Evolutionary conservation across 768 basidiomycete genomes (phyloP), one percentile per base, ranked within the genome.

Genomic region (Tephrocybe sp.): DNA sequence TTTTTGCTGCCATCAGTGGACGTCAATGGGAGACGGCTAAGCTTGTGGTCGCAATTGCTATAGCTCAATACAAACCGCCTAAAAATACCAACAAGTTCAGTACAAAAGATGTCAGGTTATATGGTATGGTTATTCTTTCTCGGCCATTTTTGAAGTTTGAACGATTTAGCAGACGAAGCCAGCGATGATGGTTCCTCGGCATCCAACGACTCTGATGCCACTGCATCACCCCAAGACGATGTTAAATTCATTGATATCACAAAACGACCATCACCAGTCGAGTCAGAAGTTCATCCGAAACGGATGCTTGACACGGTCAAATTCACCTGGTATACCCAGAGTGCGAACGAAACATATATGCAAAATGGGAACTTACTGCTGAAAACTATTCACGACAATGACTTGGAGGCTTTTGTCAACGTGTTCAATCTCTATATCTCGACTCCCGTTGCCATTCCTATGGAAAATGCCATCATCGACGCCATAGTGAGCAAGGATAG

Each of bases 21-120:
- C 71, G 79, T 7, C 74, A 70, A 17, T 86, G 83, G 83, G 68
- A 73, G 4, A 80, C 82, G 0, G 83, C 81, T 0, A 76, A 74
- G n/a, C 65, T 84, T 5, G 72, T 86, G n/a, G 59, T 85, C 20
- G 77, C 79, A 1, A 83, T 84, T 53, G 74, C 80, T 4, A 65
- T 66, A 1, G 77, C 82, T 10, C 84, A 86, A 60, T 80, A 80
- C 53, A 68, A 75, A 17, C 65, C 73, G 3, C 61, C 69, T 0
- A 67, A 75, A 7, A 58, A 70, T 3, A 56, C 70, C 11, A 65
- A 67, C 4, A 67, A 67, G 33, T 76, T 76, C 56, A 66, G 63
- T 6, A 54, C 64, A 4, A 61, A 59, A 10, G 58, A 64, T 24
- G 62, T 77, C 34, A 57, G 62, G n/a, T 50, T 74, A 30, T 33